Percentiles rank a stretch among this genome's conserved stretches.
Evolutionary conservation across 169 alveolate species (phyloP).

Genomic region (Plasmodium sp.): DNA sequence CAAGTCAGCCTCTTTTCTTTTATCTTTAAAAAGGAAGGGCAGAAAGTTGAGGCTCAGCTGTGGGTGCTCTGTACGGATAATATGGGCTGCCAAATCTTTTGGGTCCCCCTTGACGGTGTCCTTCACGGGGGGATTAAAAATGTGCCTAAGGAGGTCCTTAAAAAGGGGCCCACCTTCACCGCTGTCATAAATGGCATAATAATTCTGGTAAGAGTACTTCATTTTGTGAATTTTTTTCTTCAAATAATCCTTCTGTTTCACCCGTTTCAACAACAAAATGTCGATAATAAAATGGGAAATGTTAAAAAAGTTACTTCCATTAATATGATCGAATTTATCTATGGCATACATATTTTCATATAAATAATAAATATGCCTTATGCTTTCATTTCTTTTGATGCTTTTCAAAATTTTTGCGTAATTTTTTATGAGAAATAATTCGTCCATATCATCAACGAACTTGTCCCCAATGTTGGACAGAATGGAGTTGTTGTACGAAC

Average conservation of each 20-base stretch:
- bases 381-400: conserved; percentile 14
- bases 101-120: not conserved
- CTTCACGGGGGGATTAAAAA: not conserved
- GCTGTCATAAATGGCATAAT: not conserved
- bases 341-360: conserved; percentile 74
- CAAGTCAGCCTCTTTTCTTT: not conserved
- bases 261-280: conserved; percentile 28
- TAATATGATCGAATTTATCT: conserved; percentile 45
- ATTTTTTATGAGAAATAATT: conserved; percentile 42
- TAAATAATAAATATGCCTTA: conserved; percentile 51
- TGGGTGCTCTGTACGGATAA: not conserved
- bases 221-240: conserved; percentile 61
- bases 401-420: conserved; percentile 24
- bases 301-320: conserved; percentile 63
- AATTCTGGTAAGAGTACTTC: conserved; percentile 14
- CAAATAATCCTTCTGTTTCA: conserved; percentile 51
- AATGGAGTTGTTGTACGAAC: conserved; percentile 28
- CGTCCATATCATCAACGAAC: conserved; percentile 21
- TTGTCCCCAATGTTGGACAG: conserved; percentile 29
- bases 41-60: not conserved
- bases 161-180: not conserved
- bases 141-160: conserved; percentile 9
- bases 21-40: not conserved
- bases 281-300: conserved; percentile 58
- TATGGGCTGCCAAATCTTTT: not conserved